Evolutionary conservation across 805 yeast species (phyloP).

Genomic region (Teunomyces kruisii): DNA sequence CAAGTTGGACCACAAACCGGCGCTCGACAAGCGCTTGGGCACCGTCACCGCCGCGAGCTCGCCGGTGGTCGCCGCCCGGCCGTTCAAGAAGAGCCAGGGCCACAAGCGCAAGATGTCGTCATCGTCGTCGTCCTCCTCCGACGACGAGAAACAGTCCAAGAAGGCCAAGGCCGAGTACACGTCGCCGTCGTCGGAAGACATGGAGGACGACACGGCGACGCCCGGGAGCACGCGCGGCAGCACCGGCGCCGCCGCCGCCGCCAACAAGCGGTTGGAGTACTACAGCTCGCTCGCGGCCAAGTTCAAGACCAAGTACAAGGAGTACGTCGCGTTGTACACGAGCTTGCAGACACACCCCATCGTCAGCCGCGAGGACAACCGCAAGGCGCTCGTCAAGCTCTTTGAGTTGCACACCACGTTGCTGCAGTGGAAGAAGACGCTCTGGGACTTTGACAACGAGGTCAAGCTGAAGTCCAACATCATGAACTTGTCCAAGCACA

Average conservation of each 20-base stretch:
- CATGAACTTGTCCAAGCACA: constrained; percentile 40
- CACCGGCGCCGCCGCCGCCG: constrained; percentile 9
- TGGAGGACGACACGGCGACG: constrained; percentile 14
- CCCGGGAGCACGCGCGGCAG: background rate
- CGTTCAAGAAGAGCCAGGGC: background rate
- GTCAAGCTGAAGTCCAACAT: constrained; percentile 30
- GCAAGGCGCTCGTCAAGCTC: constrained; percentile 35
- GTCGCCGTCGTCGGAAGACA: constrained; percentile 31
- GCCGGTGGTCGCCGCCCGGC: constrained; percentile 11
- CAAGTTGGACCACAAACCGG: constrained; percentile 6
- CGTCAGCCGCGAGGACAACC: constrained; percentile 18
- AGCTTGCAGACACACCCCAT: constrained; percentile 13
- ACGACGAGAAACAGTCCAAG: constrained; percentile 17
- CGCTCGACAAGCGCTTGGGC: constrained; percentile 4
- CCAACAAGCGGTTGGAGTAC: constrained; percentile 29
- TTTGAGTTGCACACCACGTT: constrained; percentile 52
- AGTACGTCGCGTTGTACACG: constrained; percentile 48
- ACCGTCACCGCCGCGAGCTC: constrained; percentile 11
- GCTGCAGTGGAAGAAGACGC: constrained; percentile 53
- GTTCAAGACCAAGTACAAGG: constrained; percentile 48
- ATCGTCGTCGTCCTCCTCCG: constrained; percentile 23
- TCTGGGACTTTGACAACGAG: constrained; percentile 49
- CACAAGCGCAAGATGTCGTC: constrained; percentile 12
- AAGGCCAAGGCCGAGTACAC: constrained; percentile 22
- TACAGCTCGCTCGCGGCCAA: constrained; percentile 44